Conservation (phyloP, 2,329 filamentous ascomycete genomes). For the Plectosphaerella cucumerina region DNA sequence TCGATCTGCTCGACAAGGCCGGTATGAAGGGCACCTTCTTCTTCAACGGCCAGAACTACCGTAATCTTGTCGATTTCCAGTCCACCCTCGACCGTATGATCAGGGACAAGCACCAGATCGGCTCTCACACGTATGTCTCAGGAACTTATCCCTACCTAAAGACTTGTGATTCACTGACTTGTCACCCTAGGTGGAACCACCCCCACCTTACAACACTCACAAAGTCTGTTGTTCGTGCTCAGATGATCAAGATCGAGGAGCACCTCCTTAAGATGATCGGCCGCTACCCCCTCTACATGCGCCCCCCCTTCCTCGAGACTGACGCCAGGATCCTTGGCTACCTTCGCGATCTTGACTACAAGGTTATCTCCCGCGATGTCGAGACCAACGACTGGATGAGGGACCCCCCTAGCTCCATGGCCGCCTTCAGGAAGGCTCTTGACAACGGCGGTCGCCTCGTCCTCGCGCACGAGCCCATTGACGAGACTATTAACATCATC, state of each 20-base stretch:
- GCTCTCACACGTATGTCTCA: slow-evolving; percentile 33
- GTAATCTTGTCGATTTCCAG: not conserved
- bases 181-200: slow-evolving; percentile 31
- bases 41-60: slow-evolving; percentile 1
- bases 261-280: slow-evolving; percentile 36
- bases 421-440: slow-evolving; percentile 28
- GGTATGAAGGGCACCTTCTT: slow-evolving; percentile 28
- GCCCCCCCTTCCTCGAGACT: slow-evolving; percentile 39
- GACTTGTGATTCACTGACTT: too few species aligned
- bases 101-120: not conserved
- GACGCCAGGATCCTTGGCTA: slow-evolving; percentile 24
- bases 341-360: slow-evolving; percentile 42
- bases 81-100: not conserved
- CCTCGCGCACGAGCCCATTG: slow-evolving; percentile 49
- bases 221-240: slow-evolving; percentile 23
- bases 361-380: slow-evolving; percentile 51
- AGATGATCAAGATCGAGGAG: slow-evolving; percentile 40
- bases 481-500: slow-evolving; percentile 21
- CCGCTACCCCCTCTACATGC: slow-evolving; percentile 36
- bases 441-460: slow-evolving; percentile 26
- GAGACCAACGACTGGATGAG: slow-evolving; percentile 57
- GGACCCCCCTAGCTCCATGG: slow-evolving; percentile 37
- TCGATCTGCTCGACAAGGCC: slow-evolving; percentile 27
- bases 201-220: slow-evolving; percentile 32
- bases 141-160: too few species aligned